Evolutionary conservation across 345 rosid genomes (phyloP), one percentile per base, ranked within the genome.

Genomic region (Gossypium longicalyx): DNA sequence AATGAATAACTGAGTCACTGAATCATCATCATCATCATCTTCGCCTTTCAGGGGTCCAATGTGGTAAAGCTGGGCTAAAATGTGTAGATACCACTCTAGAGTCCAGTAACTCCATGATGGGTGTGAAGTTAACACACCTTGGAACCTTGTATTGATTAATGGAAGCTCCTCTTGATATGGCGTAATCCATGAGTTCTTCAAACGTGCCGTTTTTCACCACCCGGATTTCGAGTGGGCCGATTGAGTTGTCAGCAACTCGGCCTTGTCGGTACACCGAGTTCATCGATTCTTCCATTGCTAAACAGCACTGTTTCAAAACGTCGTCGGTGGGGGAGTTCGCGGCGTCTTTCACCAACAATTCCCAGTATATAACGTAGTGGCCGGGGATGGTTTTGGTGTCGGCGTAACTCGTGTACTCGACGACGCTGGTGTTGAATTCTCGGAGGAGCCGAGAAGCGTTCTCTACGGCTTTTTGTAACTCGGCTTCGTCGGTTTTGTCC

Each of bases 131-230:
- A 3, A 95, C 98, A 78, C 99, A 95, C 78, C 99, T 83, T 9
- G 99, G 98, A 38, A 87, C 99, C 83, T 95, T 95, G 62, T 95
- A 95, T 79, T 95, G 99, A 60, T 95, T 95, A 62, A 95, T 95
- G 3, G 99, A 95, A 0, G 99, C 99, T 0, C 99, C 98, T 57
- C 96, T 85, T 11, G 99, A 91, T 67, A 95, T 93, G 3, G 98
- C 97, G 60, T 95, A 93, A 78, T 95, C 99, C 99, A 95, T 95
- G 43, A 95, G 74, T 79, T 93, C 99, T 77, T 95, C 99, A 77
- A 95, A 95, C 23, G 99, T 95, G 7, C 99, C 99, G 22, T 67
- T 86, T 66, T 61, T 86, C 7, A 95, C 99, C 56, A 95, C 93
- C 7, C 98, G 86, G 29, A 93, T 89, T 80, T 95, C 98, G 16